Conservation (phyloP, 768 basidiomycete species). For the Amanita pallidorosea region DNA sequence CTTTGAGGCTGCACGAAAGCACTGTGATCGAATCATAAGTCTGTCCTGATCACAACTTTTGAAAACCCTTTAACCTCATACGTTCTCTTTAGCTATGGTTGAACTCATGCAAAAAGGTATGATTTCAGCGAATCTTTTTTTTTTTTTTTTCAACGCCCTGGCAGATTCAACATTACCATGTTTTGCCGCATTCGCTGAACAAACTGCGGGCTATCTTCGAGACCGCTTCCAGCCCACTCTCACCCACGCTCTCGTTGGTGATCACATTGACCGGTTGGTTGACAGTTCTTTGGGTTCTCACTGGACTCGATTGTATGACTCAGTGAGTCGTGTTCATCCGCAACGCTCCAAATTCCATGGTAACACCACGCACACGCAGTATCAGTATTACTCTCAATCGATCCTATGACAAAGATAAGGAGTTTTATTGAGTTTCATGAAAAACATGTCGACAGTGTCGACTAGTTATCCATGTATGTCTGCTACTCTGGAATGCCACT, state of each 20-base stretch:
- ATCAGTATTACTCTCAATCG: constrained; percentile 90
- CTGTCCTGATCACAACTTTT: constrained; percentile 34
- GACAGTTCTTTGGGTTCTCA: constrained; percentile 85
- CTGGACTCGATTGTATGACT: constrained; percentile 96
- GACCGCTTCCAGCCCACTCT: constrained; percentile 92
- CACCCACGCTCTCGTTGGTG: constrained; percentile 75
- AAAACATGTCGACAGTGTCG: background rate
- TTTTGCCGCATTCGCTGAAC: constrained; percentile 83
- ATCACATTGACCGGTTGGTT: constrained; percentile 84
- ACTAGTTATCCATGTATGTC: background rate
- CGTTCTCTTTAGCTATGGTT: constrained; percentile 42
- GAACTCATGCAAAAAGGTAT: constrained; percentile 96
- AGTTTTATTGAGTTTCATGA: background rate
- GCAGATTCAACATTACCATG: constrained; percentile 85
- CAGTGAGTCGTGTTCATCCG: constrained; percentile 35
- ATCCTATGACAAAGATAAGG: constrained; percentile 37
- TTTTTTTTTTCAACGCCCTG: background rate
- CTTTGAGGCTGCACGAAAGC: constrained; percentile 89
- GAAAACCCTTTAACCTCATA: background rate
- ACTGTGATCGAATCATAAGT: constrained; percentile 96
- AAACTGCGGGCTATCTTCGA: constrained; percentile 78
- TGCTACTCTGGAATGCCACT: background rate
- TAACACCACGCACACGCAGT: constrained; percentile 31
- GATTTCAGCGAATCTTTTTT: constrained; percentile 4
- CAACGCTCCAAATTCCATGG: background rate